Conservation (phyloP, 2,329 filamentous ascomycete species). For the Colletotrichum sublineola region DNA sequence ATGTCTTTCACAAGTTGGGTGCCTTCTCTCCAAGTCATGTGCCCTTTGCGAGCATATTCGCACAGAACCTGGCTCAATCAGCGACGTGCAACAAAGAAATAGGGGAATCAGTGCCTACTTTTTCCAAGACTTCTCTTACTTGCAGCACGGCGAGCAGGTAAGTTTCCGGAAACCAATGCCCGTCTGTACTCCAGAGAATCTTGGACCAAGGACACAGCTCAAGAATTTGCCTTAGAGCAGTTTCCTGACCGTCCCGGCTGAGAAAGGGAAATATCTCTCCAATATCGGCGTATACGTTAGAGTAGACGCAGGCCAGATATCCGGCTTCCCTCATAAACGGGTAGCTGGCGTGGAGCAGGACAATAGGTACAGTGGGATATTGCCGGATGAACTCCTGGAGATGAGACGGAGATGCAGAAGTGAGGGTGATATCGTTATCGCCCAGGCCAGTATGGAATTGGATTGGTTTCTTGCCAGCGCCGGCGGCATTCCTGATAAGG, state of each 20-base stretch:
- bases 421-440: constrained; percentile 81
- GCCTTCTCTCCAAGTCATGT: constrained; percentile 73
- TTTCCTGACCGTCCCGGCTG: constrained; percentile 81
- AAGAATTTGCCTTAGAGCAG: constrained; percentile 77
- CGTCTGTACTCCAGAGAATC: constrained; percentile 84
- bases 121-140: constrained; percentile 77
- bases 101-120: constrained; percentile 57
- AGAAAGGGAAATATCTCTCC: constrained; percentile 86
- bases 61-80: constrained; percentile 67
- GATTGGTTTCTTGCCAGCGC: constrained; percentile 74
- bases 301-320: constrained; percentile 82
- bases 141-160: constrained; percentile 80
- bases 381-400: constrained; percentile 79
- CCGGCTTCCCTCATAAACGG: constrained; percentile 84
- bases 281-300: constrained; percentile 85
- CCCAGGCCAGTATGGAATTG: constrained; percentile 89
- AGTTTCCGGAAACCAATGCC: constrained; percentile 83
- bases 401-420: constrained; percentile 79
- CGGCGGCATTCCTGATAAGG: constrained; percentile 63
- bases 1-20: constrained; percentile 75
- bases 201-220: constrained; percentile 83
- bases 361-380: constrained; percentile 78
- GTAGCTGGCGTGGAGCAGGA: constrained; percentile 85
- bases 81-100: constrained; percentile 1
- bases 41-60: constrained; percentile 74